Base-by-base conservation (phyloP, 1,284 basidiomycete species). In the Sparassis latifolia region DNA sequence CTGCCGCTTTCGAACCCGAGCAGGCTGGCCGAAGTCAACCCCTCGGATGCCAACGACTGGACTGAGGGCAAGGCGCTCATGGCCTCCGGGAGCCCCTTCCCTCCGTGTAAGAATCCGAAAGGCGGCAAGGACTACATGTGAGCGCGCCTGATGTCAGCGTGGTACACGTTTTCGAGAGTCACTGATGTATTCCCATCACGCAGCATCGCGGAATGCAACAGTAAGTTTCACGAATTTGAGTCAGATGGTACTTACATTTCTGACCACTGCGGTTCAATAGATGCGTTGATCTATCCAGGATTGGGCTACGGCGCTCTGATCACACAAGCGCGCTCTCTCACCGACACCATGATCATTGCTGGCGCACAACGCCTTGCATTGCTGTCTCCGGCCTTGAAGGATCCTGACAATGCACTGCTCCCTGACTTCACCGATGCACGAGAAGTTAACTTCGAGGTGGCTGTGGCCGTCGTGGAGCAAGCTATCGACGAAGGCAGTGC, bases 1-100 rank as follows among this genome's bases (percentile, higher is more conserved):
- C 74, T 92, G 55, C 88, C 89, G 9, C 73, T 93, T 58, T 88
- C 84, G 46, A 94, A 94, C 67, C 91, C 90, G 4, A 91, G 84
- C 55, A 68, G 73, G 33, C 72, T 92, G 48, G 83, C 83, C 43
- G 90, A 92, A 66, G 86, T 87, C 2, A 77, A 82, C 53, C 90
- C 89, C 2, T 73, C 78, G 56, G 79, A 90, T 60, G 77, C 84
- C 42, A 82, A 83, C 58, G 73, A 82, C 29, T 93, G 90, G 91
- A 86, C 85, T 0, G 66, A 79, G 3, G 89, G 88, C 3, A 82
- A 78, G 61, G 89, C 87, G 12, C 69, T 92, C 38, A 68, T 92
- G 46, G 86, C 89, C 0, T 92, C 89, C 5, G 90, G 90, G 10
- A 89, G 86, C 56, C 90, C 89, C 0, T 94, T 92, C 71, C 79